Percentiles rank a stretch among this genome's conserved stretches.
These are phyloP conservation scores for Theobroma cacao DNA, from an alignment of 345 rosid genomes.

Conservation along the genomic window DNA sequence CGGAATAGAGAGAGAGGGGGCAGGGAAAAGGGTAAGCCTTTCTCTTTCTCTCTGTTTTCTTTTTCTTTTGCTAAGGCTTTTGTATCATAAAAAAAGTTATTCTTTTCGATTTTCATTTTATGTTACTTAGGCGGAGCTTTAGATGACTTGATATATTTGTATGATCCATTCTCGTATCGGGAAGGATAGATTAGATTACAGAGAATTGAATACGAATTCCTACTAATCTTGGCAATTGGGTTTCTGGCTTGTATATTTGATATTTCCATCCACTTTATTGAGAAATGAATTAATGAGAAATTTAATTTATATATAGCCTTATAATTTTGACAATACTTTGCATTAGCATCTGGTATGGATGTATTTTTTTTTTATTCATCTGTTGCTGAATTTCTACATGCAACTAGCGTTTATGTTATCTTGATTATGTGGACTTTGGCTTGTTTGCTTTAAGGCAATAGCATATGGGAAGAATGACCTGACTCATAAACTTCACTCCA, in stretches of 20 bases:
- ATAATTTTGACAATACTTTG: not conserved
- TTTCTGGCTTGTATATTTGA: constrained; percentile 5
- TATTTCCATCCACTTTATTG: constrained; percentile 5
- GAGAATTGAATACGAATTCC: constrained; percentile 34
- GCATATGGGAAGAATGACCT: not conserved
- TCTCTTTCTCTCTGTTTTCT: constrained; percentile 11
- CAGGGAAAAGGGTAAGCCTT: constrained; percentile 37
- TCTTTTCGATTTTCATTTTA: constrained; percentile 13
- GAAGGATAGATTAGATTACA: constrained; percentile 22
- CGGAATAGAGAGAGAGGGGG: constrained; percentile 43
- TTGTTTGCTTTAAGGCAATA: not conserved
- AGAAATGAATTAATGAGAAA: constrained; percentile 4
- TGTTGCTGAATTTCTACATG: not conserved
- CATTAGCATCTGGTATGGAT: not conserved
- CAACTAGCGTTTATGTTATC: too few species aligned
- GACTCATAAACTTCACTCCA: not conserved
- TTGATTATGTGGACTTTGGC: not conserved
- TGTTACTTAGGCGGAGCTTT: constrained; percentile 18
- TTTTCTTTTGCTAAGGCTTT: constrained; percentile 6
- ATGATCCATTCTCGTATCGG: constrained; percentile 25
- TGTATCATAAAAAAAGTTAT: constrained; percentile 22
- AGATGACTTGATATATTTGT: constrained; percentile 18
- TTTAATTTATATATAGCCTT: not conserved
- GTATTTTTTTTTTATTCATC: not conserved
- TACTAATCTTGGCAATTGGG: constrained; percentile 21